Percentiles rank a stretch among this genome's conserved stretches.
These are phyloP conservation scores for Chlamydomonas sp. DNA, from an alignment of 139 green algal species.

Conservation along the genomic window DNA sequence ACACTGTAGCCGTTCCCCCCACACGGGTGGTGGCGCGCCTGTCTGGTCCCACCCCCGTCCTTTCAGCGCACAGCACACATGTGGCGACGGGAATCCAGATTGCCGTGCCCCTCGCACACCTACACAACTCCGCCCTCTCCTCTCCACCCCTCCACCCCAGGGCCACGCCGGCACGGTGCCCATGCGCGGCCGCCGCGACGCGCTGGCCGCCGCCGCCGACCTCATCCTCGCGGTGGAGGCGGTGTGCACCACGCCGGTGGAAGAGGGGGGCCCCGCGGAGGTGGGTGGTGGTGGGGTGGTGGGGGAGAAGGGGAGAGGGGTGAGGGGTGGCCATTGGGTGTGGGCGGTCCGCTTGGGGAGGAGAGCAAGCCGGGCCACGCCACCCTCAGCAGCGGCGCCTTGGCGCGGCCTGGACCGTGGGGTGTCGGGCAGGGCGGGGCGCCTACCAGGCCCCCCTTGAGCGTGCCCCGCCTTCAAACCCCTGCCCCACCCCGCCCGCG, in stretches of 20 bases:
- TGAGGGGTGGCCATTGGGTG: background rate
- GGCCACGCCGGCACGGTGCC: conserved; percentile 94
- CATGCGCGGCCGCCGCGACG: conserved; percentile 83
- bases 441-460: no score
- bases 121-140: no score
- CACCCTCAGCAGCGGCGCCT: no score
- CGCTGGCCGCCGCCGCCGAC: conserved; percentile 78
- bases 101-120: no score
- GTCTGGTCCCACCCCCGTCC: background rate
- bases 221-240: conserved; percentile 75
- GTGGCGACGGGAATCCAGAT: no score
- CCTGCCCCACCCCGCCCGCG: background rate
- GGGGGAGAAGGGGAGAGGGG: background rate
- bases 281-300: background rate
- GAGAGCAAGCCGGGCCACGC: no score
- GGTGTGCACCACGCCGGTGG: conserved; percentile 47
- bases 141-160: conserved; percentile 46
- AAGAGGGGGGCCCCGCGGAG: conserved; percentile 6
- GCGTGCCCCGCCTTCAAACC: background rate
- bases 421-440: no score
- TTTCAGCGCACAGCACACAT: background rate
- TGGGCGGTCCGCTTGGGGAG: no score
- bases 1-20: no score
- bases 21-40: no score
- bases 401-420: no score